Evolutionary conservation across 140 eudicot species (phyloP).

Genomic region (Flaveria floridana): DNA sequence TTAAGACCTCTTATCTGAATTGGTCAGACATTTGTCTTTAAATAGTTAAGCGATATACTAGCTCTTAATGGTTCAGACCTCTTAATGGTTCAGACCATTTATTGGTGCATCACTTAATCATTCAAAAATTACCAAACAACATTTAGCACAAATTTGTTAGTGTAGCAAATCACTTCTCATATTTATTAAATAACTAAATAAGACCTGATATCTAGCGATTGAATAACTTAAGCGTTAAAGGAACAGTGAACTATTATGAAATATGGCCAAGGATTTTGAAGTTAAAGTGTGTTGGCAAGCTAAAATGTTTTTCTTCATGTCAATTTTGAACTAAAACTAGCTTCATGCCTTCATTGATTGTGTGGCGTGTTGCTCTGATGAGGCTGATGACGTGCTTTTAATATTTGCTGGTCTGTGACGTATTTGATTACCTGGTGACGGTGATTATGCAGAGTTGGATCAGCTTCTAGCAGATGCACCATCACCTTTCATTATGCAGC

Average conservation of each 20-base stretch:
- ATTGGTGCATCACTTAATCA: too few species aligned
- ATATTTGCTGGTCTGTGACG: not conserved
- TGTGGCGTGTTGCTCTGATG: not conserved
- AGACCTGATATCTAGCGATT: not conserved
- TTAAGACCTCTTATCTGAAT: too few species aligned
- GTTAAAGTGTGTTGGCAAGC: not conserved
- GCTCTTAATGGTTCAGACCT: too few species aligned
- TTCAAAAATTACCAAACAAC: too few species aligned
- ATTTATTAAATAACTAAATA: not conserved
- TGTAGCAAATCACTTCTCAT: not conserved
- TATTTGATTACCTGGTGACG: conserved; percentile 7
- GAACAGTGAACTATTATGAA: too few species aligned
- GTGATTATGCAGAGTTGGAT: conserved; percentile 68
- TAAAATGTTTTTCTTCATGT: not conserved
- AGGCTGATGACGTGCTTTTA: not conserved
- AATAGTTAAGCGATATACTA: too few species aligned
- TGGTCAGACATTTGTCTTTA: too few species aligned
- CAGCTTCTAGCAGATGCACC: conserved; percentile 94
- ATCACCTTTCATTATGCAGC: conserved; percentile 90
- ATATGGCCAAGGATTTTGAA: not conserved
- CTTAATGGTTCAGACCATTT: too few species aligned
- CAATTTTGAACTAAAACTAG: conserved; percentile 6
- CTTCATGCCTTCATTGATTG: not conserved
- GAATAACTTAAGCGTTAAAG: too few species aligned
- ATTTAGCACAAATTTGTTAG: not conserved